Percentiles rank a stretch among this genome's conserved stretches.
phyloP scores from a whole-genome alignment of 1,139 yeast species.

The Magnusiomyces tetraspermus region DNA sequence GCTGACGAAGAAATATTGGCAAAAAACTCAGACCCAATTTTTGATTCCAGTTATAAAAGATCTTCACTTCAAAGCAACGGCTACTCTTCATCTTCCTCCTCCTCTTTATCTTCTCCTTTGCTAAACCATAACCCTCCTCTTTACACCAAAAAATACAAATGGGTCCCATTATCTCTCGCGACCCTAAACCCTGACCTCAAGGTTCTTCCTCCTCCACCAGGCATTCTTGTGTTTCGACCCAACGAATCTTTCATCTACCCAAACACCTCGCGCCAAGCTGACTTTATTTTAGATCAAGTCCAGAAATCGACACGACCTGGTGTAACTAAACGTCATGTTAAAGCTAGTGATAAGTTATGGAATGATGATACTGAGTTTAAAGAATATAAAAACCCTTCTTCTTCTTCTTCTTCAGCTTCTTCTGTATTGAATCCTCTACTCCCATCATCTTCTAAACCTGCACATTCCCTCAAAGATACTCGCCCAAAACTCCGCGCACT shows the following conservation, averaged over 20 bases:
- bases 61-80: neutral
- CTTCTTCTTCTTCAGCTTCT: no score
- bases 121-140: neutral
- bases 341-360: constrained; percentile 75
- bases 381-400: no score
- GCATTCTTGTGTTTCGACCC: constrained; percentile 78
- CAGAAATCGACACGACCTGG: constrained; percentile 48
- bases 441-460: constrained; percentile 30
- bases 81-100: no score
- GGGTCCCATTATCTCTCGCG: constrained; percentile 67
- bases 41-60: neutral
- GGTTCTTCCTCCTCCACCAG: constrained; percentile 78
- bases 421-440: no score
- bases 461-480: constrained; percentile 30
- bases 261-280: constrained; percentile 67
- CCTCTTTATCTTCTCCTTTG: neutral
- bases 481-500: constrained; percentile 63
- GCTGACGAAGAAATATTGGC: no score
- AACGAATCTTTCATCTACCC: constrained; percentile 75
- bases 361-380: constrained; percentile 88
- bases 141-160: constrained; percentile 26
- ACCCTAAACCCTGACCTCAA: constrained; percentile 49
- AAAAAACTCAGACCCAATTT: no score
- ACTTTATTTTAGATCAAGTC: constrained; percentile 58
- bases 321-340: constrained; percentile 3